Evolutionary conservation across 805 yeast species (phyloP).

Genomic region (Yamadazyma sp.): DNA sequence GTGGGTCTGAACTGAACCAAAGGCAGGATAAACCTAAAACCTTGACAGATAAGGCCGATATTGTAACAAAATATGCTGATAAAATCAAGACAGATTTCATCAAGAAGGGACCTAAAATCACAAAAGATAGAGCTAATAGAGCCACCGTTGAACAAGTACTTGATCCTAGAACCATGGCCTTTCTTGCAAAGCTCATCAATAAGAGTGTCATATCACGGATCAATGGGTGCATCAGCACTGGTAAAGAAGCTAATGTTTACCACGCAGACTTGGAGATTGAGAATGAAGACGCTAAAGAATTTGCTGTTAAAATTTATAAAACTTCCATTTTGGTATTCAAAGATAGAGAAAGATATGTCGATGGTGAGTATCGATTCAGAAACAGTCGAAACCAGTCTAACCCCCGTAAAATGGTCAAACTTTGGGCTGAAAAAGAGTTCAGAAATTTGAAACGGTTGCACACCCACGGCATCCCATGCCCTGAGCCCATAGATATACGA

Average conservation of each 20-base stretch:
- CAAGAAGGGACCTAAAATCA: slow-evolving; percentile 55
- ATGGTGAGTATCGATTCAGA: slow-evolving; percentile 92
- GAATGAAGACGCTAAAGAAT: slow-evolving; percentile 49
- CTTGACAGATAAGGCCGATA: slow-evolving; percentile 37
- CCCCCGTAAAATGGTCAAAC: slow-evolving; percentile 94
- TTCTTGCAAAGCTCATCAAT: slow-evolving; percentile 76
- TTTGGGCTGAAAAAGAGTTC: slow-evolving; percentile 99
- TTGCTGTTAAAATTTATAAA: slow-evolving; percentile 91
- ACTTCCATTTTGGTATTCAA: slow-evolving; percentile 96
- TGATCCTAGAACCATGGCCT: slow-evolving; percentile 89
- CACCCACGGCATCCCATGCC: slow-evolving; percentile 82
- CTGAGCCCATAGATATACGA: slow-evolving; percentile 85
- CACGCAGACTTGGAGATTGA: slow-evolving; percentile 71
- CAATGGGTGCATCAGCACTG: slow-evolving; percentile 93
- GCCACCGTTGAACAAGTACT: slow-evolving; percentile 97
- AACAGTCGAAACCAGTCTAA: slow-evolving; percentile 82
- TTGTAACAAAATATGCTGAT: slow-evolving; percentile 62
- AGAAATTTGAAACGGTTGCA: slow-evolving; percentile 84
- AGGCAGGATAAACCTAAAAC: slow-evolving; percentile 17
- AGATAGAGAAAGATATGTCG: slow-evolving; percentile 93
- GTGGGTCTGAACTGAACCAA: slow-evolving; percentile 1
- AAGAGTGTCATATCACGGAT: slow-evolving; percentile 82
- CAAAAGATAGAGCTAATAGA: slow-evolving; percentile 83
- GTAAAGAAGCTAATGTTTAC: slow-evolving; percentile 98
- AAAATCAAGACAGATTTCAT: slow-evolving; percentile 65